These are phyloP conservation scores for Ganoderma lingzhi DNA, from an alignment of 1,284 basidiomycete genomes.

Conservation along the genomic window DNA sequence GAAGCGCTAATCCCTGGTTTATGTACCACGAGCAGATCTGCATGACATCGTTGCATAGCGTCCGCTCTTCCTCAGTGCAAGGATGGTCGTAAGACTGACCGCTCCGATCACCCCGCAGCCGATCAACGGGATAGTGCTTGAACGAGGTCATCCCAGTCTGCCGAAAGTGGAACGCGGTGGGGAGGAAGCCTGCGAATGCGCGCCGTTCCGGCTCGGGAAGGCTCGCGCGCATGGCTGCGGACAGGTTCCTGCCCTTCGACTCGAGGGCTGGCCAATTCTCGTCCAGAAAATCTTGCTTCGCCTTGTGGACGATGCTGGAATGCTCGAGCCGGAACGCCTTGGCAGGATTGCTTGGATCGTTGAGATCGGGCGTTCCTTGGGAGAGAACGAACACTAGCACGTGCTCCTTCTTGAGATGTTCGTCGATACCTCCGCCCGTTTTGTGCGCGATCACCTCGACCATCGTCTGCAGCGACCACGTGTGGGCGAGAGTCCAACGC, in stretches of 20 bases:
- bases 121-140: not conserved
- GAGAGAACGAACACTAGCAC: not conserved
- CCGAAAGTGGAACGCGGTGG: not conserved
- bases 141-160: not conserved
- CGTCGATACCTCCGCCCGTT: not conserved
- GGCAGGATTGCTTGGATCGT: not conserved
- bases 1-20: not conserved
- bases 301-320: not conserved
- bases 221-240: not conserved
- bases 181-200: not conserved
- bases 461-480: not conserved
- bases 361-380: not conserved
- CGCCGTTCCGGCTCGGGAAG: not conserved
- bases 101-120: not conserved
- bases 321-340: not conserved
- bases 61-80: not conserved
- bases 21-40: not conserved
- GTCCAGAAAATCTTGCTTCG: not conserved
- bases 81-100: not conserved
- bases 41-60: not conserved
- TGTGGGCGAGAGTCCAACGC: too few relatives aligned
- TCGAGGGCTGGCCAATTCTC: not conserved
- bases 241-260: not conserved
- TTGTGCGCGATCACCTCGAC: not conserved
- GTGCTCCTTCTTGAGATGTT: not conserved